phyloP scores from a whole-genome alignment of 495 filamentous ascomycete genomes.

The Penicillium malachiteum region DNA sequence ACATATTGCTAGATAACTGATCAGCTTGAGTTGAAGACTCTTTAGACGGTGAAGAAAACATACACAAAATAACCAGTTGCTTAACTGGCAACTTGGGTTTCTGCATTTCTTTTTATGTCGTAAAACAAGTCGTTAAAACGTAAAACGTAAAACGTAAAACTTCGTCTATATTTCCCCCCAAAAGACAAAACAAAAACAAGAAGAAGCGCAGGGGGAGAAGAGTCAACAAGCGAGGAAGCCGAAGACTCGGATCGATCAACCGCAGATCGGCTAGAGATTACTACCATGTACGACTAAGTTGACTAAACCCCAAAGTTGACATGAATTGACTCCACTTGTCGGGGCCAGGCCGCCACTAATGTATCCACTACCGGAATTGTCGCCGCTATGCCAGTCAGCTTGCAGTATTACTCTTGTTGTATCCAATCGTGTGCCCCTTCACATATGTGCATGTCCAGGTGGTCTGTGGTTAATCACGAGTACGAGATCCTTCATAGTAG shows the following conservation, averaged over 20 bases:
- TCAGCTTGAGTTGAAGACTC: constrained; percentile 4
- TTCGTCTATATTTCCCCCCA: not conserved
- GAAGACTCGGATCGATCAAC: constrained; percentile 5
- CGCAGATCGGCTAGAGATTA: constrained; percentile 4
- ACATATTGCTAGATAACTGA: constrained; percentile 47
- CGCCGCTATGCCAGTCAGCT: not conserved
- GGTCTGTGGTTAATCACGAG: not conserved
- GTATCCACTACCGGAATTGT: constrained; percentile 6
- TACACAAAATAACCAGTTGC: constrained; percentile 64
- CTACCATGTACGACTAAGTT: not conserved
- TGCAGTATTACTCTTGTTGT: not conserved
- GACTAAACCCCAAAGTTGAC: not conserved
- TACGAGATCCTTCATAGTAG: too few species aligned
- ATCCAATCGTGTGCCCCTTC: not conserved
- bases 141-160: not conserved
- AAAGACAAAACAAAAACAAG: constrained; percentile 9
- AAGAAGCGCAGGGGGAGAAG: constrained; percentile 3
- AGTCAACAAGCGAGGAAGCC: constrained; percentile 5
- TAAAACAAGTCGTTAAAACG: not conserved
- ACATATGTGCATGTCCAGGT: not conserved
- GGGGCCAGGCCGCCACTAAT: not conserved
- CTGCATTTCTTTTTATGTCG: constrained; percentile 1
- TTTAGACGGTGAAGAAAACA: constrained; percentile 24
- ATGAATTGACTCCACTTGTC: not conserved
- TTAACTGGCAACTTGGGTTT: constrained; percentile 45